Base-by-base conservation (phyloP, 495 filamentous ascomycete species). In the Staphylotrichum tortipilum region DNA sequence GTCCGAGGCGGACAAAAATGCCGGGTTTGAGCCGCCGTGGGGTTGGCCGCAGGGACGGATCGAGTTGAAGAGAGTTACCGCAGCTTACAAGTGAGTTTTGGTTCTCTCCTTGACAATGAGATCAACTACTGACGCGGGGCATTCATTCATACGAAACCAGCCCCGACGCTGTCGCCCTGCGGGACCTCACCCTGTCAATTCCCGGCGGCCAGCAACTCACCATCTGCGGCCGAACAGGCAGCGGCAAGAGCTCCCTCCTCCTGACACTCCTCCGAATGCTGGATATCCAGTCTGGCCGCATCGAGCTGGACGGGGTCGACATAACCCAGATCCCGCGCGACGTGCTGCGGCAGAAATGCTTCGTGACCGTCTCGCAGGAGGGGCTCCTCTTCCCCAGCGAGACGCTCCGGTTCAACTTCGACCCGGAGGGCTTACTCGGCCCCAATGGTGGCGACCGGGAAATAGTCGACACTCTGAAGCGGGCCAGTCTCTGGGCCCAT, bases 361-460 rank as follows among this genome's bases (percentile, higher is more conserved):
- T 77, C 40, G 66, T 74, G 42, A 60, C 67, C 4, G 60, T 76
- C 0, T 60, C 73, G 4, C 74, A 78, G 40, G 69, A 76, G 26
- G 39, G 62, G 0, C 55, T 72, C 18, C 57, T 75, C 30, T 42
- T 74, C 0, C 56, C 60, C 7, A 61, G 60, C 7, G 62, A 66
- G 6, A 38, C 53, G 0, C 39, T 59, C 17, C 60, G 53, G 37
- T 61, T 52, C 38, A 65, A 63, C 21, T 26, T 63, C 12, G 58
- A 63, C 34, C 55, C 61, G 14, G 34, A 42, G 0, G 37, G 29
- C 3, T 19, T 12, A 0, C 19, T 53, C 2, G 12, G 23, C n/a
- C n/a, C n/a, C n/a, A n/a, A n/a, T n/a, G n/a, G n/a, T 1, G 49
- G 55, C 9, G 18, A 15, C 23, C 38, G 46, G 1, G 24, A 9